Percentiles rank a stretch among this genome's conserved stretches.
Evolutionary conservation across 2,329 filamentous ascomycete species (phyloP).

Genomic region (Apiospora kogelbergensis): DNA sequence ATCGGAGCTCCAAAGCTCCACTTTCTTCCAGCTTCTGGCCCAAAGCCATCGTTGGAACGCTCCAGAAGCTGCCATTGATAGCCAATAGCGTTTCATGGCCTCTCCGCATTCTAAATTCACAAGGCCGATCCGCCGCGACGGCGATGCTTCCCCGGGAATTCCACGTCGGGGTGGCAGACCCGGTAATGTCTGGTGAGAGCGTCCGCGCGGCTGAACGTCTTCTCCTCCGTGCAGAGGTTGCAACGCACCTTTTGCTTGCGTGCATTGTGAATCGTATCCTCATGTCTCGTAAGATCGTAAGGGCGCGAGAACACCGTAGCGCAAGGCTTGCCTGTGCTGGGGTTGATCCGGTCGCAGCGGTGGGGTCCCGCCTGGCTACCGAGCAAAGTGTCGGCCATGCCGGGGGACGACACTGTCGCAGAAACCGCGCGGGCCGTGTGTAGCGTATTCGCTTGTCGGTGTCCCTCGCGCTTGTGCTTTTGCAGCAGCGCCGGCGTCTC

Average conservation of each 20-base stretch:
- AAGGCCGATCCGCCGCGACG: conserved; percentile 27
- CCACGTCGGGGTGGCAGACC: conserved; percentile 87
- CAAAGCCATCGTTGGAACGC: neutral
- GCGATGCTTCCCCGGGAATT: conserved; percentile 68
- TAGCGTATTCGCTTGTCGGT: conserved; percentile 65
- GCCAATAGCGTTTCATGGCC: neutral
- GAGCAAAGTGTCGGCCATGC: conserved; percentile 55
- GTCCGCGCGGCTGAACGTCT: conserved; percentile 94
- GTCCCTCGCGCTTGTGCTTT: conserved; percentile 93
- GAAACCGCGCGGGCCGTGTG: conserved; percentile 34
- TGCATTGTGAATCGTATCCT: conserved; percentile 95
- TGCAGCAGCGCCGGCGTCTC: conserved; percentile 84
- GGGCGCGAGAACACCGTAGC: conserved; percentile 92
- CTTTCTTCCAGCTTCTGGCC: neutral
- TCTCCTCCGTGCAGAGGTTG: conserved; percentile 90
- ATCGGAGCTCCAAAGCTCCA: neutral
- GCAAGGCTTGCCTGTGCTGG: conserved; percentile 91
- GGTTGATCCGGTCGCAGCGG: conserved; percentile 89
- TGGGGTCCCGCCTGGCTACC: conserved; percentile 93
- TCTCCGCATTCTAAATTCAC: neutral
- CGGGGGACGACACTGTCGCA: conserved; percentile 28
- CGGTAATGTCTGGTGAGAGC: conserved; percentile 92
- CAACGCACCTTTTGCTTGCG: conserved; percentile 94
- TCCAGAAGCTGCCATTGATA: neutral
- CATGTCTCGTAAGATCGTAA: conserved; percentile 94